Base-by-base conservation (phyloP, 2,329 filamentous ascomycete species). In the Eutypa lata region DNA sequence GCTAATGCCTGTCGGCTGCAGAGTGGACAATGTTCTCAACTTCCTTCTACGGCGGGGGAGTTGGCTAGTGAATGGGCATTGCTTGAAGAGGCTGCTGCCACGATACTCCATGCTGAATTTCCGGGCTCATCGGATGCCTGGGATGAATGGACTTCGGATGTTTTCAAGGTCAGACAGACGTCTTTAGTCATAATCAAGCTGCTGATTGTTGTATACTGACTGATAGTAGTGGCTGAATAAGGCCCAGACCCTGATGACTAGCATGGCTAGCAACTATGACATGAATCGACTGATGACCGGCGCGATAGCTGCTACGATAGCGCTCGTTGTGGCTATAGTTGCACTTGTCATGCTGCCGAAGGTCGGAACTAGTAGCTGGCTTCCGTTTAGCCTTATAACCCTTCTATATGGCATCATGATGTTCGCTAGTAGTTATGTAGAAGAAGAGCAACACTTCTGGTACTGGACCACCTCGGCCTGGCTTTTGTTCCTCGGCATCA, bases 381-480 rank as follows among this genome's bases (percentile, higher is more conserved):
- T 68, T 8, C 76, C 78, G 3, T 74, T 89, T 48, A 58, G 74
- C 3, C 57, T 79, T 2, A 74, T 85, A 28, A 81, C 81, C 1
- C 47, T 86, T 0, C 70, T 81, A 0, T 96, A 97, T 65, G 85
- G 87, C 1, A 69, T 83, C 37, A 95, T 97, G 84, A 97, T 97
- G 92, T 97, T 97, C 72, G 93, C 92, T 10, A 96, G 90, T 68
- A 97, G 92, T 65, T 99, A 94, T 68, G 91, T 99, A 2, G 94
- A 99, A 71, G 94, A 99, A 72, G 94, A 99, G 69, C 94, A 99
- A 48, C 91, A 97, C 61, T 97, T 96, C 68, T 99, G 94, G 94
- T 97, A 99, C 72, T 97, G 93, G 91, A 73, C 84, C 1, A 82
- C 87, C 0, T 86, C 88, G 0, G 81, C 83, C 7, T 95, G 89